A percentile compares a stretch with the other conserved stretches of the same genome.
Conservation (phyloP, 176 grass and related monocot genomes). For the Zoysia pacifica region DNA sequence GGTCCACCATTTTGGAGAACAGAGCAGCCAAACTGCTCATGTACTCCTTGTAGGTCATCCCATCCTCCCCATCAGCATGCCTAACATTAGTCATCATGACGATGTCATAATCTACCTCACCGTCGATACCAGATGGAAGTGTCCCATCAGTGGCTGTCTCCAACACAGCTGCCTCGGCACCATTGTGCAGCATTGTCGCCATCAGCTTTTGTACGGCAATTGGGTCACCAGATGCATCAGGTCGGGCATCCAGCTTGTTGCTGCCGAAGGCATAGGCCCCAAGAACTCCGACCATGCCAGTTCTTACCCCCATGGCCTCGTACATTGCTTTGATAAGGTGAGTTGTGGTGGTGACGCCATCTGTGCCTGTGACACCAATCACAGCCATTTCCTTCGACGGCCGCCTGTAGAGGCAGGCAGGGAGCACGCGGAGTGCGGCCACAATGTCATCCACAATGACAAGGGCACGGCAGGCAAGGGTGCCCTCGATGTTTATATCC, state of each 20-base stretch:
- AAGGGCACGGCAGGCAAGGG: slow-evolving; percentile 75
- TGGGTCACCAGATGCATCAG: slow-evolving; percentile 55
- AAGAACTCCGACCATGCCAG: slow-evolving; percentile 69
- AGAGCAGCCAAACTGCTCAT: slow-evolving; percentile 62
- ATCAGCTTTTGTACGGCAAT: slow-evolving; percentile 83
- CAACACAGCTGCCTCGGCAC: slow-evolving; percentile 78
- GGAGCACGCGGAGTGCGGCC: slow-evolving; percentile 53
- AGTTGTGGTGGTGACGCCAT: slow-evolving; percentile 57
- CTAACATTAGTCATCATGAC: slow-evolving; percentile 81
- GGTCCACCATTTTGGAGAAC: slow-evolving; percentile 86
- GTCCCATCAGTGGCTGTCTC: slow-evolving; percentile 63
- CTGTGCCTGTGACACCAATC: slow-evolving; percentile 70
- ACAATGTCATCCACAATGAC: slow-evolving; percentile 85
- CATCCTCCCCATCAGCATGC: slow-evolving; percentile 49
- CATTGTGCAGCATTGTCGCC: slow-evolving; percentile 93
- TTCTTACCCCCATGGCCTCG: slow-evolving; percentile 77
- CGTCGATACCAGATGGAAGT: slow-evolving; percentile 40
- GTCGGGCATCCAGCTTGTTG: slow-evolving; percentile 60
- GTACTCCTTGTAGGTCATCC: slow-evolving; percentile 70
- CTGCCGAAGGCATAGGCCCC: slow-evolving; percentile 69
- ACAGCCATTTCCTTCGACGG: slow-evolving; percentile 72
- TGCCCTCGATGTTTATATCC: slow-evolving; percentile 91
- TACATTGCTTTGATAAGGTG: slow-evolving; percentile 93
- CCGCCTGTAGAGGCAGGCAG: slow-evolving; percentile 71
- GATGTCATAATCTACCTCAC: slow-evolving; percentile 84